These are phyloP conservation scores for Talaromyces stipitatus DNA, from an alignment of 495 filamentous ascomycete genomes.

Conservation along the genomic window DNA sequence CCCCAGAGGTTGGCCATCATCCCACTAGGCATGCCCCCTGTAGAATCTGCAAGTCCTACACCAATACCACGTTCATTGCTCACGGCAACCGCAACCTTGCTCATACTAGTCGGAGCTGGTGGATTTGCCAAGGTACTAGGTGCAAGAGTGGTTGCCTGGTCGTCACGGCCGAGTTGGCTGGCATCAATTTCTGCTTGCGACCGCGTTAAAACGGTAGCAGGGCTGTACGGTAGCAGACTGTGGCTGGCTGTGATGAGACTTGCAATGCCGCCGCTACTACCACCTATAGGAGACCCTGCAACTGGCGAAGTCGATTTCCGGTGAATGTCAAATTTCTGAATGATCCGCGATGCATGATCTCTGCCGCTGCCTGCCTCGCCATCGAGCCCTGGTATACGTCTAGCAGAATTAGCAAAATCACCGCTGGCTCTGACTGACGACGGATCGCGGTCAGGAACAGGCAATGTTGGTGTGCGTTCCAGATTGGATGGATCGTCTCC, in stretches of 20 bases:
- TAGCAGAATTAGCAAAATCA: constrained; percentile 48
- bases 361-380: constrained; percentile 55
- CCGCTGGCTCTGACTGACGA: constrained; percentile 57
- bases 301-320: constrained; percentile 59
- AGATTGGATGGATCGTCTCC: constrained; percentile 44
- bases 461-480: constrained; percentile 58
- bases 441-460: constrained; percentile 57
- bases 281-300: constrained; percentile 27
- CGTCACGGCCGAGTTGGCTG: constrained; percentile 24
- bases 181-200: constrained; percentile 22
- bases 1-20: constrained; percentile 93
- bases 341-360: constrained; percentile 79
- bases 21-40: constrained; percentile 68
- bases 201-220: constrained; percentile 19
- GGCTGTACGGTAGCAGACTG: constrained; percentile 57
- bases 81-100: constrained; percentile 75
- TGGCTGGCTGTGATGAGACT: constrained; percentile 83
- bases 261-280: constrained; percentile 61
- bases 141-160: constrained; percentile 60
- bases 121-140: constrained; percentile 78
- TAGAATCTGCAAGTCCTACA: constrained; percentile 49
- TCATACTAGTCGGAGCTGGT: constrained; percentile 79
- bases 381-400: constrained; percentile 42
- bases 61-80: constrained; percentile 65
- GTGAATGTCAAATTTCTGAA: constrained; percentile 86